Evolutionary conservation across 495 filamentous ascomycete genomes (phyloP).

Genomic region (Lophiotrema nucula): DNA sequence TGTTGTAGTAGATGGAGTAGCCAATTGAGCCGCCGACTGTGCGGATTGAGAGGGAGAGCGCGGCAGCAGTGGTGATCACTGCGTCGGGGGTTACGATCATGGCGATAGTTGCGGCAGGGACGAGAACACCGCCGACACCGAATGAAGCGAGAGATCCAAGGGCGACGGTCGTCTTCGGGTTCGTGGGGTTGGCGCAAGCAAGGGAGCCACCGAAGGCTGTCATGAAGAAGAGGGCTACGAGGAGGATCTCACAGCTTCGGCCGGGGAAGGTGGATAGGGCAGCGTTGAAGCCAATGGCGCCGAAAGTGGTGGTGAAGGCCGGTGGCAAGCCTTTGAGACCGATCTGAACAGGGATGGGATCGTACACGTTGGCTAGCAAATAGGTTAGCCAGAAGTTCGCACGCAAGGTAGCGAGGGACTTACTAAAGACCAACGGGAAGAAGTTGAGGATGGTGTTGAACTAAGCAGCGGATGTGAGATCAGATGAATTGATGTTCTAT

Average conservation of each 20-base stretch:
- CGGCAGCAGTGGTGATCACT: slow-evolving; percentile 37
- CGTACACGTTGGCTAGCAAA: slow-evolving; percentile 30
- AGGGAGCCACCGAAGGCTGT: slow-evolving; percentile 32
- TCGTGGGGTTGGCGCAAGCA: slow-evolving; percentile 28
- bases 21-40: slow-evolving; percentile 70
- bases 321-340: slow-evolving; percentile 33
- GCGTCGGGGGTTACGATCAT: slow-evolving; percentile 38
- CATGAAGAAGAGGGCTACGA: slow-evolving; percentile 30
- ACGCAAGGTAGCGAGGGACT: too few species aligned
- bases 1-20: slow-evolving; percentile 74
- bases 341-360: slow-evolving; percentile 36
- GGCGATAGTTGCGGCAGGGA: slow-evolving; percentile 39
- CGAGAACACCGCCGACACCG: slow-evolving; percentile 38
- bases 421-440: slow-evolving; percentile 34
- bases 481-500: too few species aligned
- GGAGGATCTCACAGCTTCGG: slow-evolving; percentile 28
- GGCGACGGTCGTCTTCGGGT: slow-evolving; percentile 33
- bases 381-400: too few species aligned
- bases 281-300: slow-evolving; percentile 32
- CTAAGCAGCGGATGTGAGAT: not conserved
- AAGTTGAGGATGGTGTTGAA: slow-evolving; percentile 39
- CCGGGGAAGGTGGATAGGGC: slow-evolving; percentile 24
- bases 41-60: slow-evolving; percentile 65
- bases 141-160: slow-evolving; percentile 29
- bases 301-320: slow-evolving; percentile 33